Evolutionary conservation across 2,329 filamentous ascomycete genomes (phyloP), one percentile per base, ranked within the genome.

Genomic region (Clonostachys solani): DNA sequence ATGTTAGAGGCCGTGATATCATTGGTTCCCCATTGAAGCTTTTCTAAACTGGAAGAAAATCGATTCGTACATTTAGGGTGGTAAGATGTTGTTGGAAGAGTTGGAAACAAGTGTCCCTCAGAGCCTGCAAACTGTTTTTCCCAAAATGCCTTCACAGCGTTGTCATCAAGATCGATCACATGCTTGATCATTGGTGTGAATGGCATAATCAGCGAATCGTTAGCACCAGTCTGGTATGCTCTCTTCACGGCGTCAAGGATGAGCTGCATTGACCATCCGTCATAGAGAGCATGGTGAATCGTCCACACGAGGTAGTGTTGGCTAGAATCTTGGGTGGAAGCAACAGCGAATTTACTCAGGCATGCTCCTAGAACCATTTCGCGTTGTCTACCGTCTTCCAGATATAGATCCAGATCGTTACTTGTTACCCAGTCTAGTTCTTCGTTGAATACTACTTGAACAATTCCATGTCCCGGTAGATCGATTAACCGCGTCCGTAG

Each of bases 271-370:
- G 51, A 58, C 56, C 57, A 60, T 8, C 59, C 59, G 13, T 62
- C 60, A 5, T 62, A 62, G 1, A 61, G 16, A 0, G 58, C 48
- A 40, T 62, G 60, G 12, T 62, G 60, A 3, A 56, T 50, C 6
- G 57, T 60, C 51, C 57, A 62, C 0, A 59, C 53, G 7, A 62
- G 56, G 5, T 15, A 49, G 13, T 16, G 12, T 23, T 18, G 23
- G 10, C n/a, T n/a, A 12, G 42, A 12, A 18, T 43, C 29, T 5
- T 4, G 3, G 19, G 23, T 29, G 17, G 23, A 13, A 15, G 23
- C 42, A 5, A 43, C 13, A 33, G 16, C 17, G 12, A 13, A 18
- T 5, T 23, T 15, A 5, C 16, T 23, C 2, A n/a, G 13, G 3
- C 10, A 18, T 3, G 18, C 10, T 10, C 42, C 42, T n/a, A 18